phyloP scores from a whole-genome alignment of 768 basidiomycete species.

The Sistotremastrum suecicum region DNA sequence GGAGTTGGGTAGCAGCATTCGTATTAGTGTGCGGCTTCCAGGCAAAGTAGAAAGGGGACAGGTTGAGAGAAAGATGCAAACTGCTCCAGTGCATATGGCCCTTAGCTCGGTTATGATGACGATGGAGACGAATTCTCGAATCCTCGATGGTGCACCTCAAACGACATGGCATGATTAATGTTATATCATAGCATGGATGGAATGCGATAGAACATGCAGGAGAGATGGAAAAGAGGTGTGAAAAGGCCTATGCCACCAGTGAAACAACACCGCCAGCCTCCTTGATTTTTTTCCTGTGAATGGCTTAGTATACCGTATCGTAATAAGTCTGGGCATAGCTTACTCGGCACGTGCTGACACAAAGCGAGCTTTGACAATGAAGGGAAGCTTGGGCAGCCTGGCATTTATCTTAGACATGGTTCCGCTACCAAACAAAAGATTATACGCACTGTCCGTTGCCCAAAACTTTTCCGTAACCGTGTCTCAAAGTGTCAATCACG shows the following conservation, averaged over 20 bases:
- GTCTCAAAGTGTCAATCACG: slow-evolving; percentile 76
- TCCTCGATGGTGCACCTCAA: too few species aligned
- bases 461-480: slow-evolving; percentile 87
- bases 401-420: neutral
- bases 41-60: too few species aligned
- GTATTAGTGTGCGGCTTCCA: too few species aligned
- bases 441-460: slow-evolving; percentile 77
- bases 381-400: slow-evolving; percentile 79
- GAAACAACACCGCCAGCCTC: slow-evolving; percentile 90
- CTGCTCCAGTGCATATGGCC: too few species aligned
- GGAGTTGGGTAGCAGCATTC: too few species aligned
- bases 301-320: neutral
- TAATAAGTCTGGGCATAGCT: too few species aligned
- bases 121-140: too few species aligned
- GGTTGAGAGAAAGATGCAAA: too few species aligned
- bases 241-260: slow-evolving; percentile 59
- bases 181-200: slow-evolving; percentile 8
- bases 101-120: too few species aligned
- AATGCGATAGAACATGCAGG: slow-evolving; percentile 10
- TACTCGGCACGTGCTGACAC: slow-evolving; percentile 85
- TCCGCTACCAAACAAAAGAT: neutral
- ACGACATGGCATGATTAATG: too few species aligned
- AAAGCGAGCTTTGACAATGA: slow-evolving; percentile 97
- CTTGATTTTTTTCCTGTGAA: slow-evolving; percentile 62
- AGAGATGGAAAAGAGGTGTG: slow-evolving; percentile 9